Conservation (phyloP, 208 protist species). For the Trypanosoma mega region DNA sequence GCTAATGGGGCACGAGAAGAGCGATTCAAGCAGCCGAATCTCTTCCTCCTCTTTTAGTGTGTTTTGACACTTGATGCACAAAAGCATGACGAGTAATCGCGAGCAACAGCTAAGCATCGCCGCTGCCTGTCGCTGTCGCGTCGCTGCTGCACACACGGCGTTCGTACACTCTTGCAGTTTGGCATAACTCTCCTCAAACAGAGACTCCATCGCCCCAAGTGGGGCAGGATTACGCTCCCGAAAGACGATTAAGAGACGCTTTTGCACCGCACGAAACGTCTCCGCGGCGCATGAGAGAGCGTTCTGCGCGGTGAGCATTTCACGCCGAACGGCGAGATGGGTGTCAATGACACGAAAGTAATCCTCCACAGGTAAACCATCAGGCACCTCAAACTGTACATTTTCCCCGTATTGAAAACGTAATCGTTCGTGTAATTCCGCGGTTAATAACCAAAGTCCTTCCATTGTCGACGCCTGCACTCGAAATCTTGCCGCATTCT, state of each 20-base stretch:
- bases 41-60: conserved; percentile 26
- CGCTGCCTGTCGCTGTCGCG: conserved; percentile 41
- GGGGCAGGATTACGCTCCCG: conserved; percentile 86
- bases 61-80: conserved; percentile 43
- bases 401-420: conserved; percentile 36
- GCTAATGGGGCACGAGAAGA: conserved; percentile 60
- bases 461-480: conserved; percentile 84
- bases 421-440: conserved; percentile 69
- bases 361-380: conserved; percentile 77
- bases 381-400: conserved; percentile 52
- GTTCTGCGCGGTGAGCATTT: conserved; percentile 44
- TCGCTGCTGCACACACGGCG: conserved; percentile 33
- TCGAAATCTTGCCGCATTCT: conserved; percentile 88
- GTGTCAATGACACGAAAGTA: conserved; percentile 80
- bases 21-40: conserved; percentile 40
- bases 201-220: conserved; percentile 60
- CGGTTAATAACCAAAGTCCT: conserved; percentile 77
- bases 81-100: conserved; percentile 66
- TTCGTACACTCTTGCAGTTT: conserved; percentile 57
- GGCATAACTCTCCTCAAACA: conserved; percentile 83
- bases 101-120: conserved; percentile 79
- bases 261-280: conserved; percentile 89
- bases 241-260: conserved; percentile 87
- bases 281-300: conserved; percentile 48
- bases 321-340: conserved; percentile 65